Evolutionary conservation across 768 basidiomycete species (phyloP).

Genomic region (Phylloporus sp.): DNA sequence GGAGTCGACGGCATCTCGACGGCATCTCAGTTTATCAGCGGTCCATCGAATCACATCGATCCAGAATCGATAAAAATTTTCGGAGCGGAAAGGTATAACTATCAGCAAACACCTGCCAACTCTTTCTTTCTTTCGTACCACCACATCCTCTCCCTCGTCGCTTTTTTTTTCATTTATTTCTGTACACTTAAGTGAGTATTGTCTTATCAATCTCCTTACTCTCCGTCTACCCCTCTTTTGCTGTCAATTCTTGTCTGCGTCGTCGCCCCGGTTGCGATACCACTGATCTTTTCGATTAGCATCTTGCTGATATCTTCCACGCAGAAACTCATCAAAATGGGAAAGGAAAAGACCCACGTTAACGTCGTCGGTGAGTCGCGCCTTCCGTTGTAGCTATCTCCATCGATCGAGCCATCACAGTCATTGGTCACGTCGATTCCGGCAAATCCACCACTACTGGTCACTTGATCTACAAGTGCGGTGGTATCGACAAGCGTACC

Average conservation of each 20-base stretch:
- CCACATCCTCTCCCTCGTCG: conserved; percentile 30
- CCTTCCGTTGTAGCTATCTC: conserved; percentile 11
- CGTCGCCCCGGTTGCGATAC: conserved; percentile 6
- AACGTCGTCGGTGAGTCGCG: conserved; percentile 86
- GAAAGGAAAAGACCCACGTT: conserved; percentile 95
- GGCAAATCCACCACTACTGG: conserved; percentile 99
- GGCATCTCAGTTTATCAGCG: conserved; percentile 46
- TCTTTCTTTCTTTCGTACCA: conserved; percentile 36
- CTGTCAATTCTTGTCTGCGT: conserved; percentile 14
- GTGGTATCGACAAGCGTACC: conserved; percentile 99
- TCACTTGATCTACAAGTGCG: conserved; percentile 99
- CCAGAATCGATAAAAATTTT: conserved; percentile 64
- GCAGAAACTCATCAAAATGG: conserved; percentile 72
- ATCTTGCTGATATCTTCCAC: conserved; percentile 12
- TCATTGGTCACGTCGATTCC: conserved; percentile 99
- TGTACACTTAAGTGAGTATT: conserved; percentile 43
- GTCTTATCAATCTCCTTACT: background rate
- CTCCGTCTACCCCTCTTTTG: conserved; percentile 18
- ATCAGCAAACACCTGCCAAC: conserved; percentile 45
- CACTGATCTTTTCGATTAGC: conserved; percentile 25
- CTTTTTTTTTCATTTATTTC: conserved; percentile 36
- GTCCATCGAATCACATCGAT: conserved; percentile 53
- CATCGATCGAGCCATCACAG: conserved; percentile 42
- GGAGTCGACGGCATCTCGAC: conserved; percentile 45
- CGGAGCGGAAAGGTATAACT: conserved; percentile 54